Percentiles rank a stretch among this genome's conserved stretches.
These are phyloP conservation scores for Podila clonocystis DNA, from an alignment of 192 early-diverging fungal species.

Conservation along the genomic window DNA sequence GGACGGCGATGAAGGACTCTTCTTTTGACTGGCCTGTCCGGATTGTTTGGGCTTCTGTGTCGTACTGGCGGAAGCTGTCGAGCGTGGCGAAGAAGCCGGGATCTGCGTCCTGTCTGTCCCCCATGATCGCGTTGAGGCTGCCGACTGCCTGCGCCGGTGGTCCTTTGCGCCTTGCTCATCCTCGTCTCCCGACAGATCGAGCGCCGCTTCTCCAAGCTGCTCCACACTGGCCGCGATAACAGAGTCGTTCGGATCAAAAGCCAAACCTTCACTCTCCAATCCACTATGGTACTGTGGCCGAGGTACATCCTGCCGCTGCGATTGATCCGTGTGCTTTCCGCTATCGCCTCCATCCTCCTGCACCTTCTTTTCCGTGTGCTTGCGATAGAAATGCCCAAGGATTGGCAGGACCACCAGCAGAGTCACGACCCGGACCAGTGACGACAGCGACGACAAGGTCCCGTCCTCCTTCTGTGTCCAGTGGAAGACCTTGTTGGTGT, in stretches of 20 bases:
- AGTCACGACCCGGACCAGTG: conserved; percentile 29
- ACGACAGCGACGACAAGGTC: conserved; percentile 31
- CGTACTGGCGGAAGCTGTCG: background rate
- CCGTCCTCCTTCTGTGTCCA: conserved; percentile 61
- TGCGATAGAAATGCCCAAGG: conserved; percentile 36
- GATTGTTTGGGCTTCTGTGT: background rate
- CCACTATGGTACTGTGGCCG: background rate
- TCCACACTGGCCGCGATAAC: conserved; percentile 29
- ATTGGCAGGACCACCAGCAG: conserved; percentile 51
- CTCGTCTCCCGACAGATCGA: conserved; percentile 37
- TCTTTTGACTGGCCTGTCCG: too few relatives aligned
- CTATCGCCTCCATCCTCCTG: background rate
- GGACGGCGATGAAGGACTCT: too few relatives aligned
- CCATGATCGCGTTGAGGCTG: conserved; percentile 8
- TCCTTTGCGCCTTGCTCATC: conserved; percentile 6
- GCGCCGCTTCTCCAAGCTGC: conserved; percentile 29
- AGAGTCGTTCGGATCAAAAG: conserved; percentile 9
- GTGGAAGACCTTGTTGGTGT: conserved; percentile 54
- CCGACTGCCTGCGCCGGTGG: conserved; percentile 28
- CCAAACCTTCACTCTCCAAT: background rate
- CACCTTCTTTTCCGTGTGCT: background rate
- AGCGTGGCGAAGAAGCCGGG: background rate
- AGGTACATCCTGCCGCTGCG: conserved; percentile 3
- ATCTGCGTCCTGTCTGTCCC: conserved; percentile 8
- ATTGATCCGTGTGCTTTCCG: conserved; percentile 6